Evolutionary conservation across 768 basidiomycete genomes (phyloP).

Genomic region (Amanita exitialis): DNA sequence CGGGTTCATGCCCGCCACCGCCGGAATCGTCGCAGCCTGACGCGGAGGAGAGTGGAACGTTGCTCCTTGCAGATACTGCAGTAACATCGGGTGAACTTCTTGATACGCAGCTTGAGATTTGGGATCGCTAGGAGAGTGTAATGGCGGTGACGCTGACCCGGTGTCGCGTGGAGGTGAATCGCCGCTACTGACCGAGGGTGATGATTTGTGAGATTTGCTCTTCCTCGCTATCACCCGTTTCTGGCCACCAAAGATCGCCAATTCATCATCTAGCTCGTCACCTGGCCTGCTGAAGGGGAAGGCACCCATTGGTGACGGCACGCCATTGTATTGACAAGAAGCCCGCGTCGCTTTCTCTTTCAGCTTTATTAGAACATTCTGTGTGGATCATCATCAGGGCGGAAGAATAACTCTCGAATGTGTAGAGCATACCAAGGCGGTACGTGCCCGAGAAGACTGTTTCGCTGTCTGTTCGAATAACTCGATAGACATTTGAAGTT

Average conservation of each 20-base stretch:
- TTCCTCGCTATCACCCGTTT: conserved; percentile 30
- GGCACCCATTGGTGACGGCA: conserved; percentile 5
- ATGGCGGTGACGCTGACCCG: conserved; percentile 9
- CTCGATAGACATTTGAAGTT: conserved; percentile 34
- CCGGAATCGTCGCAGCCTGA: not conserved
- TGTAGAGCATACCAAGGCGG: conserved; percentile 28
- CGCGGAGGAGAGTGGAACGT: conserved; percentile 2
- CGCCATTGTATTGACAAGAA: conserved; percentile 20
- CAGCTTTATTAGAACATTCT: conserved; percentile 35
- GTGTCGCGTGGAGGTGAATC: conserved; percentile 8
- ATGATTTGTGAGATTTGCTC: conserved; percentile 9
- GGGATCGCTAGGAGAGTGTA: conserved; percentile 7
- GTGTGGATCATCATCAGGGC: not conserved
- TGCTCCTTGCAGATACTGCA: conserved; percentile 5
- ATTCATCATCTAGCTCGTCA: conserved; percentile 29
- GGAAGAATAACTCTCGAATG: not conserved
- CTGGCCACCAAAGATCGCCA: conserved; percentile 48
- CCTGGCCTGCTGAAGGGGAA: conserved; percentile 6
- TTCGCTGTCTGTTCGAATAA: conserved; percentile 35
- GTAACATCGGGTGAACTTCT: conserved; percentile 6
- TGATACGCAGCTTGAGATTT: not conserved
- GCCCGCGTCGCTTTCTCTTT: conserved; percentile 33
- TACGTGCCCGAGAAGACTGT: conserved; percentile 34
- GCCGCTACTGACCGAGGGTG: not conserved
- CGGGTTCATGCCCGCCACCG: not conserved